These are phyloP conservation scores for Solanum tacnaense DNA, from an alignment of 257 asterid genomes.

Conservation along the genomic window DNA sequence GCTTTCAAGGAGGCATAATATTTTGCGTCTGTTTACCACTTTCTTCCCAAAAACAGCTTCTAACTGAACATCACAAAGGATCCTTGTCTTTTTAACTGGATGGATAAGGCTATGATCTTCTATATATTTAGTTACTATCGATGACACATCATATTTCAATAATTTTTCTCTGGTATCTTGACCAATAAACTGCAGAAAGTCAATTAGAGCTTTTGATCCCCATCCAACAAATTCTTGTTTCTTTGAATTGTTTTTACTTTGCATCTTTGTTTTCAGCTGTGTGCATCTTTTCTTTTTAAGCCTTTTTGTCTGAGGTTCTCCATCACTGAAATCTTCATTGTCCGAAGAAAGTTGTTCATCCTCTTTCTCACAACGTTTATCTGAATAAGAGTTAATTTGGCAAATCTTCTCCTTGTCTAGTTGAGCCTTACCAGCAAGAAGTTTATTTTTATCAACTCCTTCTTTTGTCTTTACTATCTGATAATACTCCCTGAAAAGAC, in stretches of 20 bases:
- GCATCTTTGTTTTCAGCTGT: not conserved
- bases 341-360: conserved; percentile 30
- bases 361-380: conserved; percentile 25
- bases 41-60: conserved; percentile 38
- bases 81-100: conserved; percentile 36
- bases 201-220: conserved; percentile 64
- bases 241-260: conserved; percentile 16
- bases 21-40: conserved; percentile 14
- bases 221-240: conserved; percentile 51
- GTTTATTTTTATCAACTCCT: conserved; percentile 24
- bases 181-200: conserved; percentile 10
- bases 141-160: conserved; percentile 40
- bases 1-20: conserved; percentile 38
- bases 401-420: conserved; percentile 7
- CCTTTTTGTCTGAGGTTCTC: conserved; percentile 2
- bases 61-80: conserved; percentile 43
- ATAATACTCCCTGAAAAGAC: conserved; percentile 67
- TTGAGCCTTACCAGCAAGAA: conserved; percentile 30
- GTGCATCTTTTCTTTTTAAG: conserved; percentile 16
- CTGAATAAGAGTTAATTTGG: conserved; percentile 19
- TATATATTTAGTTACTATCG: conserved; percentile 33
- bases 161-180: conserved; percentile 28
- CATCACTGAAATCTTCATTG: conserved; percentile 18
- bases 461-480: conserved; percentile 27
- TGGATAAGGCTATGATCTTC: conserved; percentile 36